phyloP scores from a whole-genome alignment of 176 grass and related monocot species.

The Eleusine coracana region DNA sequence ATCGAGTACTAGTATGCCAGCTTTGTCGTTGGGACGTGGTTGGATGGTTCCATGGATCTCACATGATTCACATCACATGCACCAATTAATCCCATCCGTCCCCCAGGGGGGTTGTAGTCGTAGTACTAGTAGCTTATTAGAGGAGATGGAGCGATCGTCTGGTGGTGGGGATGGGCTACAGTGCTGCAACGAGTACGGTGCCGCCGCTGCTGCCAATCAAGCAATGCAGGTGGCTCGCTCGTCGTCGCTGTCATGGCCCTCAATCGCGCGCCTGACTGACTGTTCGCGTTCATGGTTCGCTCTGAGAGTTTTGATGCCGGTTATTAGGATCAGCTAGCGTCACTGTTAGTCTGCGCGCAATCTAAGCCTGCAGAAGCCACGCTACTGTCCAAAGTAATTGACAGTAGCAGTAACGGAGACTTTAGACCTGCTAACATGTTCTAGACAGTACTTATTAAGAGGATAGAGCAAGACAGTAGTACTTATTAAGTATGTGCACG shows the following conservation, averaged over 20 bases:
- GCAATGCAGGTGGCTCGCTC: background rate
- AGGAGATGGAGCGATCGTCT: background rate
- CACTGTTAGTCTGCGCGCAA: background rate
- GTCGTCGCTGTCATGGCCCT: background rate
- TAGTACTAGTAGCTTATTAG: background rate
- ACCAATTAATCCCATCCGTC: background rate
- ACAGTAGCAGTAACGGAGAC: background rate
- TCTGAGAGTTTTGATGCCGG: too few relatives aligned
- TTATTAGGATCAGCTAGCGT: background rate
- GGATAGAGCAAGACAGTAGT: background rate
- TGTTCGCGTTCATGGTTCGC: too few relatives aligned
- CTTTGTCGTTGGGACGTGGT: conserved; percentile 50
- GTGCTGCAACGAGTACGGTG: background rate
- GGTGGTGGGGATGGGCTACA: background rate
- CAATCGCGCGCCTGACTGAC: too few relatives aligned
- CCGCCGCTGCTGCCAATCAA: background rate
- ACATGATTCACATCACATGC: background rate
- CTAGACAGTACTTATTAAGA: too few relatives aligned
- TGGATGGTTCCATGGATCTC: conserved; percentile 22
- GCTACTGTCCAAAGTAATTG: background rate
- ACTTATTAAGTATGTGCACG: too few relatives aligned
- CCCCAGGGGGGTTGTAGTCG: background rate
- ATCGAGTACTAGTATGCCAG: conserved; percentile 17
- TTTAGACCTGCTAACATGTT: background rate
- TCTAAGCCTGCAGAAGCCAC: background rate